These are phyloP conservation scores for Wickerhamiella parazyma DNA, from an alignment of 805 yeast species.

Conservation along the genomic window DNA sequence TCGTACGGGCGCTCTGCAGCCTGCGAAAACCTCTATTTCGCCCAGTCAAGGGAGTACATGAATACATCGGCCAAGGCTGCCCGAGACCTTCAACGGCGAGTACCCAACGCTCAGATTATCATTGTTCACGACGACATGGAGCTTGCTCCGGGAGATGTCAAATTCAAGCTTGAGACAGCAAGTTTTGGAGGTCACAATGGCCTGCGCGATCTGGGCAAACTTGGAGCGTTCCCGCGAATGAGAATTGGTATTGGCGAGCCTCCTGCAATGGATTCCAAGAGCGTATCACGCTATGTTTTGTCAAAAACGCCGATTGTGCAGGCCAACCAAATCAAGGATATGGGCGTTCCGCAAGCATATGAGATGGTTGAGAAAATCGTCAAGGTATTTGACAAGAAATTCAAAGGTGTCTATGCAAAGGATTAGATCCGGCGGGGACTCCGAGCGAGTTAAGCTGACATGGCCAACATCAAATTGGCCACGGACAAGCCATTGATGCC, in stretches of 20 bases:
- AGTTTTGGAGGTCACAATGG: slow-evolving; percentile 82
- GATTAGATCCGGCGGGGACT: too few relatives aligned
- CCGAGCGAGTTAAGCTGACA: too few relatives aligned
- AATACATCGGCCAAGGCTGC: slow-evolving; percentile 55
- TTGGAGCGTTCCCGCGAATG: slow-evolving; percentile 45
- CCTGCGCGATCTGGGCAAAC: slow-evolving; percentile 42
- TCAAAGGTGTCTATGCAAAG: background rate
- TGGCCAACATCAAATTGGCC: slow-evolving; percentile 13
- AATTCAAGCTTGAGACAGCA: slow-evolving; percentile 44
- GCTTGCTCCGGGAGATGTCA: slow-evolving; percentile 49
- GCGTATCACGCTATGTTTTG: slow-evolving; percentile 49
- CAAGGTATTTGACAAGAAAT: slow-evolving; percentile 5
- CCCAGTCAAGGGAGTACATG: slow-evolving; percentile 50
- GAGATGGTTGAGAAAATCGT: slow-evolving; percentile 10
- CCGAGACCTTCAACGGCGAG: slow-evolving; percentile 14
- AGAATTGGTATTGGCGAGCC: slow-evolving; percentile 73
- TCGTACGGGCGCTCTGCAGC: slow-evolving; percentile 15
- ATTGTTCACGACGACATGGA: slow-evolving; percentile 73
- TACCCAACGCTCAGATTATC: slow-evolving; percentile 25
- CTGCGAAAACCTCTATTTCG: slow-evolving; percentile 28
- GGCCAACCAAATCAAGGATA: background rate
- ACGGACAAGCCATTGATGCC: slow-evolving; percentile 38
- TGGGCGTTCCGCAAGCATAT: slow-evolving; percentile 7
- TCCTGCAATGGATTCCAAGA: slow-evolving; percentile 29
- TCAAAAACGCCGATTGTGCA: slow-evolving; percentile 29